Base-by-base conservation (phyloP, 805 yeast genomes). In the Candida loeiensis region DNA sequence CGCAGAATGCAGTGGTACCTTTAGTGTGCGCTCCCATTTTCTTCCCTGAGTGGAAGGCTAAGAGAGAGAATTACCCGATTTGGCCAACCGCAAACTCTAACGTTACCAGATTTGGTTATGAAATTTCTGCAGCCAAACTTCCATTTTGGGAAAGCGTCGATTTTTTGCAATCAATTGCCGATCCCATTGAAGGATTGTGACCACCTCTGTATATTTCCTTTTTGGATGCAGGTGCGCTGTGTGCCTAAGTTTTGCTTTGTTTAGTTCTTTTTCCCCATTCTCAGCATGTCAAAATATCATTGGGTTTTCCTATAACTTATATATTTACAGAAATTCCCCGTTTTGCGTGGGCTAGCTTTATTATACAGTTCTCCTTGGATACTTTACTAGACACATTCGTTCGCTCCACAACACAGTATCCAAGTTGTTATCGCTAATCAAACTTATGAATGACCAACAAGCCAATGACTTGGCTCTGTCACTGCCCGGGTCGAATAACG, bases 391-490 rank as follows among this genome's bases (percentile, higher is more conserved):
- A 13, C 31, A 27, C 31, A 14, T 27, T 14, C 31, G 31, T 14
- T 27, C 31, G 26, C n/a, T 36, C 18, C 25, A 27, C 26, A 21
- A 30, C 28, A 18, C 16, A 36, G 39, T 36, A 20, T 36, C 45
- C 66, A 61, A 56, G 50, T 45, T 63, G 67, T 49, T 61, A 49
- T 61, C 66, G 40, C 45, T 61, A 49, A 44, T 56, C 17, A 59
- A 51, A 45, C 66, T 61, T 46, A 63, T 63, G 68, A 61, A 57
- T 54, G 56, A 58, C 41, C 59, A 54, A 39, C 56, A 43, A 39
- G 48, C 57, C 46, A 51, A 49, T 36, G 54, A 52, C 30, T 46
- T 45, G 53, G 56, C 48, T n/a, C 44, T 39, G 49, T 43, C 53
- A 22, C 28, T 48, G 30, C 30, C 40, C 26, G 16, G 39, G 39